A percentile compares a stretch with the other conserved stretches of the same genome.
Conservation (phyloP, 805 yeast species). For the Suhomyces sp. region DNA sequence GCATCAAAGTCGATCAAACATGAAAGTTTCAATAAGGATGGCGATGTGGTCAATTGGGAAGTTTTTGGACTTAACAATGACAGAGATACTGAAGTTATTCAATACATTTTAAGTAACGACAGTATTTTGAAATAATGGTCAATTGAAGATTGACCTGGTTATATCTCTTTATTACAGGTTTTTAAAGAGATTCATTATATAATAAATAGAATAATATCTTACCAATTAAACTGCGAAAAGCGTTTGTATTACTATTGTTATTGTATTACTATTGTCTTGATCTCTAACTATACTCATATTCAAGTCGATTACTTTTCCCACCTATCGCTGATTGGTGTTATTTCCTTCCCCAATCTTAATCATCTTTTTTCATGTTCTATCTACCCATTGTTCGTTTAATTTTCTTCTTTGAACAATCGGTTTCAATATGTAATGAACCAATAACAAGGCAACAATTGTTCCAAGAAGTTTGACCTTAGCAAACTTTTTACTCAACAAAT, state of each 20-base stretch:
- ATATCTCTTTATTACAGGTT: too few species aligned
- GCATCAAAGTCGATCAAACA: conserved; percentile 3
- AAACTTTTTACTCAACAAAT: conserved; percentile 65
- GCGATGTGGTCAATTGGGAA: conserved; percentile 24
- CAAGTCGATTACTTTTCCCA: background rate
- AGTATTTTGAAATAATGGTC: conserved; percentile 21
- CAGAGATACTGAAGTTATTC: conserved; percentile 17
- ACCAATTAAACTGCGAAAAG: too few species aligned
- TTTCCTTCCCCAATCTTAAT: too few species aligned
- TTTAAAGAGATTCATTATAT: too few species aligned
- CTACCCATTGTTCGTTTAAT: conserved; percentile 54
- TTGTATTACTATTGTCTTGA: too few species aligned
- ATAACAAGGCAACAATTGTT: conserved; percentile 56
- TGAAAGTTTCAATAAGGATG: too few species aligned
- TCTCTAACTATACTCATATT: background rate
- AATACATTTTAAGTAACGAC: conserved; percentile 17
- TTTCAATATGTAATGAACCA: conserved; percentile 46
- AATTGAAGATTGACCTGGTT: too few species aligned
- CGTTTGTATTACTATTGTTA: too few species aligned
- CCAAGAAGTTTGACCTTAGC: conserved; percentile 60
- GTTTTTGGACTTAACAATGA: conserved; percentile 27
- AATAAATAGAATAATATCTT: too few species aligned
- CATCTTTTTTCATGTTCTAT: too few species aligned
- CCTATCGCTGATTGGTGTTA: background rate
- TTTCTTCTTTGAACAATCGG: conserved; percentile 59